Conservation (phyloP, 805 yeast genomes). For the Metschnikowia rubicola region DNA sequence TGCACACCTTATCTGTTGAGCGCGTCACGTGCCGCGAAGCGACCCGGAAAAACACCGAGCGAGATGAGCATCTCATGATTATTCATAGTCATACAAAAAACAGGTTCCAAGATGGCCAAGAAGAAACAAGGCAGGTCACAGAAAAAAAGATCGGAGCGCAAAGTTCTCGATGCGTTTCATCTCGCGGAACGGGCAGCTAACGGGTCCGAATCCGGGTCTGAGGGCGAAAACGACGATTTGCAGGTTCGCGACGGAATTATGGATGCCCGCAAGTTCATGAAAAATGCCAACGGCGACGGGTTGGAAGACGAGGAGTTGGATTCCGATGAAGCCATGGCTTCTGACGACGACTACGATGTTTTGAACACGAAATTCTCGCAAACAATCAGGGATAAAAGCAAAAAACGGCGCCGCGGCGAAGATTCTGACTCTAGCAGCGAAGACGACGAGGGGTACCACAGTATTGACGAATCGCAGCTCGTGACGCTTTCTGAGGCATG, state of each 20-base stretch:
- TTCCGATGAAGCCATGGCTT: conserved; percentile 86
- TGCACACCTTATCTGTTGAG: background rate
- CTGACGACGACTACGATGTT: conserved; percentile 66
- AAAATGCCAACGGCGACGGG: conserved; percentile 22
- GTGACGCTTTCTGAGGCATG: conserved; percentile 82
- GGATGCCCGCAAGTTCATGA: conserved; percentile 38
- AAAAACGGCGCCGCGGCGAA: conserved; percentile 22
- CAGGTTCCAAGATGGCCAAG: conserved; percentile 12
- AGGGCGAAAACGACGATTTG: conserved; percentile 22
- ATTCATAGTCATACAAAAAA: too few relatives aligned
- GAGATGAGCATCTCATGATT: too few relatives aligned
- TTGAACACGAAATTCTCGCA: conserved; percentile 67
- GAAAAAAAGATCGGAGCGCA: conserved; percentile 34
- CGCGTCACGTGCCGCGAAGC: conserved; percentile 1
- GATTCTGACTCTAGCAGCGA: background rate
- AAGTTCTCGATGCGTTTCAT: conserved; percentile 43
- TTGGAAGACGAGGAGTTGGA: conserved; percentile 67
- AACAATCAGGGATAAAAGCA: conserved; percentile 55
- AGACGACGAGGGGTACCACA: conserved; percentile 52
- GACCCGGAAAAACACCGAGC: background rate
- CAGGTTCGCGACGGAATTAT: conserved; percentile 36
- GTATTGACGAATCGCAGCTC: conserved; percentile 73
- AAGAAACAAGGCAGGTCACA: conserved; percentile 18
- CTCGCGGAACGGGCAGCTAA: conserved; percentile 40
- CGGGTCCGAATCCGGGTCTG: conserved; percentile 20